A percentile compares a stretch with the other conserved stretches of the same genome.
Evolutionary conservation across 495 filamentous ascomycete species (phyloP).

Genomic region (Hypoxylon cercidicola): DNA sequence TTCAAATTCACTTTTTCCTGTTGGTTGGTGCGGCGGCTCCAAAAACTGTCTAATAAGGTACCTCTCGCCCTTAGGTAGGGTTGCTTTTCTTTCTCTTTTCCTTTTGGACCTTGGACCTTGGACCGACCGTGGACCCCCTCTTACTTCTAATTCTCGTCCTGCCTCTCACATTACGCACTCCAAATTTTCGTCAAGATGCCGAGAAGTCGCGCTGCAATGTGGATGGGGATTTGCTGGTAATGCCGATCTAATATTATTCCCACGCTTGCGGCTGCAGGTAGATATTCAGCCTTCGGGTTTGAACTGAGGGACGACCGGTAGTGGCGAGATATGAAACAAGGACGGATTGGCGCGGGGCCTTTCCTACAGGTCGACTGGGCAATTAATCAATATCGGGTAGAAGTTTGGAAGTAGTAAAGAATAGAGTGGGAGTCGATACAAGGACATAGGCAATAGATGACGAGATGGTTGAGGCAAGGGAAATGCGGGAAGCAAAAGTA

Average conservation of each 20-base stretch:
- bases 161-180: slow-evolving; percentile 10
- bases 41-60: slow-evolving; percentile 28
- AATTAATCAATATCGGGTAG: slow-evolving; percentile 34
- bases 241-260: slow-evolving; percentile 40
- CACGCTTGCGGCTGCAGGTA: slow-evolving; percentile 39
- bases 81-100: not conserved
- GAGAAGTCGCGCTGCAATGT: slow-evolving; percentile 30
- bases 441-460: slow-evolving; percentile 31
- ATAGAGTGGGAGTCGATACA: slow-evolving; percentile 19
- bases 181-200: slow-evolving; percentile 29
- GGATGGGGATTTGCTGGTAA: slow-evolving; percentile 22
- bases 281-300: slow-evolving; percentile 45
- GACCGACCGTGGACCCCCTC: not conserved
- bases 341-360: slow-evolving; percentile 24
- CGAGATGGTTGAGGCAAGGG: slow-evolving; percentile 41
- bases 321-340: slow-evolving; percentile 41
- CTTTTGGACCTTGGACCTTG: not conserved
- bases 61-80: not conserved
- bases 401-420: slow-evolving; percentile 1
- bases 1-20: slow-evolving; percentile 12
- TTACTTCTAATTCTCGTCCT: slow-evolving; percentile 19
- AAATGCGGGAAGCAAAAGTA: slow-evolving; percentile 32
- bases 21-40: slow-evolving; percentile 6
- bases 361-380: slow-evolving; percentile 16
- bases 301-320: slow-evolving; percentile 33